These are phyloP conservation scores for Fonsecaea multimorphosa DNA, from an alignment of 2,329 filamentous ascomycete species.

Conservation along the genomic window DNA sequence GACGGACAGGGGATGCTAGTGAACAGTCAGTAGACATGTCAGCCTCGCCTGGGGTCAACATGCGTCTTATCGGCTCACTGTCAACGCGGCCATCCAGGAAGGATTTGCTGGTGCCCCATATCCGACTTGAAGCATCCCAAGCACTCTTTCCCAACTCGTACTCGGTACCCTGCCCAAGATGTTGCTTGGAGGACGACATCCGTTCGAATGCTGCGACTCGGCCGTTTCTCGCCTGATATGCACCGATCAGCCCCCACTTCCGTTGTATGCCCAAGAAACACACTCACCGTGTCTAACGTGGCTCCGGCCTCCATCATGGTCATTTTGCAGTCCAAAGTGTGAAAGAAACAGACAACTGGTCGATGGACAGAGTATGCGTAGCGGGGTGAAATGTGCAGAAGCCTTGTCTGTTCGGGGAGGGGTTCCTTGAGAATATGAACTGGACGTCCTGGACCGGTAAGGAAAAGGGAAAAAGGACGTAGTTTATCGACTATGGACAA, in stretches of 20 bases:
- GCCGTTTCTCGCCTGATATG: conserved; percentile 22
- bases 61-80: conserved; percentile 58
- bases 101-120: conserved; percentile 59
- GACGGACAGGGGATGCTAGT: conserved; percentile 28
- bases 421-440: conserved; percentile 3
- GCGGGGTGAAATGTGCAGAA: neutral
- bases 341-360: neutral
- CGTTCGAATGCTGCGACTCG: conserved; percentile 26
- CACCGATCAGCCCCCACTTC: conserved; percentile 16
- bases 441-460: neutral
- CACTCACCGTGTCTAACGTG: conserved; percentile 49
- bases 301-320: conserved; percentile 48
- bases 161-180: conserved; percentile 47
- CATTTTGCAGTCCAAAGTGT: conserved; percentile 41
- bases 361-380: neutral
- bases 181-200: conserved; percentile 26
- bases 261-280: neutral
- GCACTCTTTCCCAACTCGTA: conserved; percentile 53
- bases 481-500: conserved; percentile 16
- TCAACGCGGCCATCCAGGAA: conserved; percentile 56
- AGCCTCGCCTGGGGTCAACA: conserved; percentile 20
- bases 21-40: conserved; percentile 17
- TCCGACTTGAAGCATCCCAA: conserved; percentile 52
- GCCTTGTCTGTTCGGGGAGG: neutral
- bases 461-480: conserved; percentile 5